Base-by-base conservation (phyloP, 495 filamentous ascomycete species). In the Penicillium parvum region DNA sequence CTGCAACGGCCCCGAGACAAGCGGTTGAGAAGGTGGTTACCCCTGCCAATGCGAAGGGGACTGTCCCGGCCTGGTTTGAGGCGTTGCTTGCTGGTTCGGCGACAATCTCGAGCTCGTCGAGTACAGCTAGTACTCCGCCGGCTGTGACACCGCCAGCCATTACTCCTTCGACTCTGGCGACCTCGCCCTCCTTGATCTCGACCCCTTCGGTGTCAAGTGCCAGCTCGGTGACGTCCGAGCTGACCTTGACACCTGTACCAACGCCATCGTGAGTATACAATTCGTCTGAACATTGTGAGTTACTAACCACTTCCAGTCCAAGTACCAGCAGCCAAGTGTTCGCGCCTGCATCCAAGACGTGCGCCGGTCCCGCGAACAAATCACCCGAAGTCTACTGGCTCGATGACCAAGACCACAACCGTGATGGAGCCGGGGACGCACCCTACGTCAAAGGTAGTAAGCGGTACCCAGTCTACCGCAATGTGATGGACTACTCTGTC, bases 391-490 rank as follows among this genome's bases (percentile, higher is more conserved):
- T 26, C 0, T 70, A 58, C 42, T 70, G 66, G 66, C 47, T 70
- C 1, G 57, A 67, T 21, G 40, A 49, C 1, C 57, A 64, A 15
- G 58, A 70, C 32, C 65, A 67, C 33, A 62, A 55, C 2, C 47
- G 50, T 10, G 17, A 36, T 3, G 64, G 52, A 4, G 49, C 62
- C 5, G 66, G 65, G 3, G 58, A 59, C 19, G 68, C 66, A 2
- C 72, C 75, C 1, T 71, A 66, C 32, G 49, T 55, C 17, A 43
- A 37, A 14, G 50, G 45, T 12, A 60, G 70, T 25, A 41, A 52
- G 11, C 37, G 40, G 0, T 83, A 78, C 38, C 64, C 74, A 2
- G 73, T 82, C 0, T 82, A 77, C 43, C 68, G 80, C 5, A 79
- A 80, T 37, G 76, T 72, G 0, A 69, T 74, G 35, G 59, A 72